A percentile compares a stretch with the other conserved stretches of the same genome.
Conservation (phyloP, 2,329 filamentous ascomycete genomes). For the Aspergillus tanneri region DNA sequence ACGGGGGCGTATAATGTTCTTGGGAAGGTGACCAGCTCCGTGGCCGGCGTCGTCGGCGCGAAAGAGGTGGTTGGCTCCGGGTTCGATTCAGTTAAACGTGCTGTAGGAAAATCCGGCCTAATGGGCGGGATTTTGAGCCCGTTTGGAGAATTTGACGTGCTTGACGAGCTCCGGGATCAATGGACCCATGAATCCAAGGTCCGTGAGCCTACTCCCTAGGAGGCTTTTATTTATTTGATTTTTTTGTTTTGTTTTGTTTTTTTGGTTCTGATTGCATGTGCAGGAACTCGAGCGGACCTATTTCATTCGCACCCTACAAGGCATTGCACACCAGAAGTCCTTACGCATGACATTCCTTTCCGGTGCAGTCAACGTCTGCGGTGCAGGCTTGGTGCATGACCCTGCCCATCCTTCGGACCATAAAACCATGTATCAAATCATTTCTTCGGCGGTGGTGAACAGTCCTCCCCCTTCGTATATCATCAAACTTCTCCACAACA, state of each 20-base stretch:
- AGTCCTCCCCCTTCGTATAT: conserved; percentile 82
- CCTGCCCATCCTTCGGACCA: conserved; percentile 87
- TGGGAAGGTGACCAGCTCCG: conserved; percentile 90
- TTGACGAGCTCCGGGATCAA: conserved; percentile 91
- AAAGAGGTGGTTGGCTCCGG: conserved; percentile 90
- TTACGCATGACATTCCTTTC: conserved; percentile 96
- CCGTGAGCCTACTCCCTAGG: conserved; percentile 18
- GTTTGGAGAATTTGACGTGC: conserved; percentile 91
- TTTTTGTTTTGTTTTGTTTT: too few species aligned
- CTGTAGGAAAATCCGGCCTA: conserved; percentile 88
- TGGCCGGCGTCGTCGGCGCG: conserved; percentile 91
- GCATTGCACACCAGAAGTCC: conserved; percentile 91
- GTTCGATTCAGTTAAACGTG: conserved; percentile 93
- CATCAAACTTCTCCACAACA: conserved; percentile 84
- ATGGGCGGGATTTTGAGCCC: conserved; percentile 96
- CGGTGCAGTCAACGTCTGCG: conserved; percentile 83
- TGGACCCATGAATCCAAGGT: conserved; percentile 98
- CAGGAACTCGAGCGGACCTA: conserved; percentile 93
- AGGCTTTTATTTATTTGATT: too few species aligned
- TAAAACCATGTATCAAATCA: conserved; percentile 99
- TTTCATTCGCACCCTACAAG: conserved; percentile 90
- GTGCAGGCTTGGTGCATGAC: conserved; percentile 91
- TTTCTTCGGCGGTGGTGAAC: conserved; percentile 88
- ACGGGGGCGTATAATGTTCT: conserved; percentile 96
- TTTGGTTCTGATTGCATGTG: not conserved